A percentile compares a stretch with the other conserved stretches of the same genome.
Conservation (phyloP, 1,284 basidiomycete species). For the Takashimella koratensis region DNA sequence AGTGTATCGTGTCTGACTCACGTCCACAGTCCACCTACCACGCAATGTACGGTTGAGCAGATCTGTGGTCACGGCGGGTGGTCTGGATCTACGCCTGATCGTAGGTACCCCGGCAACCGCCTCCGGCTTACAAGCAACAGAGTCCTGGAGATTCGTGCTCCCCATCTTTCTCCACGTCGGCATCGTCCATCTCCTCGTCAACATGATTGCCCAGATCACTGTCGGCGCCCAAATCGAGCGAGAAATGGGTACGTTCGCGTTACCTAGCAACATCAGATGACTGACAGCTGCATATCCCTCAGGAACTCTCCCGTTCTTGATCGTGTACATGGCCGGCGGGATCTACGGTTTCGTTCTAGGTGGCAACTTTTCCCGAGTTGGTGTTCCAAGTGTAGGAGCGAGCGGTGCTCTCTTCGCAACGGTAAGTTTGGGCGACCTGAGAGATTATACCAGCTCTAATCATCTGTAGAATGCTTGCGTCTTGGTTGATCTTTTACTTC, state of each 20-base stretch:
- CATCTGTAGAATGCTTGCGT: slow-evolving; percentile 61
- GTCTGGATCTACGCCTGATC: slow-evolving; percentile 62
- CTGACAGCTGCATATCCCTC: neutral
- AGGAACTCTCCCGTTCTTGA: slow-evolving; percentile 71
- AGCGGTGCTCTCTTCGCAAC: slow-evolving; percentile 92
- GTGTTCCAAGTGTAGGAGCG: slow-evolving; percentile 87
- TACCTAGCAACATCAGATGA: too few relatives aligned
- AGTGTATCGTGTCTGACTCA: neutral
- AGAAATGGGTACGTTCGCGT: slow-evolving; percentile 42
- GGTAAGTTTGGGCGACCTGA: slow-evolving; percentile 14
- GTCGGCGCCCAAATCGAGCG: slow-evolving; percentile 40
- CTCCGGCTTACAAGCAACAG: slow-evolving; percentile 9
- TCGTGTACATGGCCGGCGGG: slow-evolving; percentile 83
- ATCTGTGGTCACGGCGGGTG: slow-evolving; percentile 89
- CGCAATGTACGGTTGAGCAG: slow-evolving; percentile 70
- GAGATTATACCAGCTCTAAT: slow-evolving; percentile 1
- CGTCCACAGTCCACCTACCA: slow-evolving; percentile 59
- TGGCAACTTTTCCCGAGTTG: slow-evolving; percentile 84
- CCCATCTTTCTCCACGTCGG: slow-evolving; percentile 91
- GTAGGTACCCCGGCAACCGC: slow-evolving; percentile 67
- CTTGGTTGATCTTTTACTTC: slow-evolving; percentile 79
- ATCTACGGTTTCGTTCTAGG: slow-evolving; percentile 81
- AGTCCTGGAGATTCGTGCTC: slow-evolving; percentile 65
- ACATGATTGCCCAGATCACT: slow-evolving; percentile 82
- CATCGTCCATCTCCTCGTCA: slow-evolving; percentile 79